These are phyloP conservation scores for Mycena olivaceomarginata DNA, from an alignment of 768 basidiomycete species.

Conservation along the genomic window DNA sequence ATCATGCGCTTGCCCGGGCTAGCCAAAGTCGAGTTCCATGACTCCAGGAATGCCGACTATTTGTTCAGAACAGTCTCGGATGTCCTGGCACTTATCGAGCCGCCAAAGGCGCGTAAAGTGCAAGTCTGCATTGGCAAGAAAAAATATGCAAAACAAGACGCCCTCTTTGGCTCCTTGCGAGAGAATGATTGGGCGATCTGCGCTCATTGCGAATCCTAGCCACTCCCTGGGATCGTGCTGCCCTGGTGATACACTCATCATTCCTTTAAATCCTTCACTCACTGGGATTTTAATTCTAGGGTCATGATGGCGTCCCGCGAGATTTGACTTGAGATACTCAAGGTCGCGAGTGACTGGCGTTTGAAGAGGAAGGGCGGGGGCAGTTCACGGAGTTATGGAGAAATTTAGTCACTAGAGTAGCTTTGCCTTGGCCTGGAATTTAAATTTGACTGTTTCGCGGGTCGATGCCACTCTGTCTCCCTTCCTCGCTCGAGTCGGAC, in stretches of 20 bases:
- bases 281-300: background rate
- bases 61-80: background rate
- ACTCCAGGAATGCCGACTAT: background rate
- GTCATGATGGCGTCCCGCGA: too few species aligned
- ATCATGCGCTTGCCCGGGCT: constrained; percentile 12
- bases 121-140: constrained; percentile 4
- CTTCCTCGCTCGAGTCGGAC: too few species aligned
- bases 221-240: too few species aligned
- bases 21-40: constrained; percentile 8
- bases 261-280: background rate
- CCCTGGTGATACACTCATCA: background rate
- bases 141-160: background rate
- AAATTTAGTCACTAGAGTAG: too few species aligned
- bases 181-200: background rate
- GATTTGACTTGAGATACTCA: too few species aligned
- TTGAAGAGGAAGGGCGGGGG: too few species aligned
- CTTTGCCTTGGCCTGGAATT: too few species aligned
- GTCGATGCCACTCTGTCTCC: too few species aligned
- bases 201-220: background rate
- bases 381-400: too few species aligned
- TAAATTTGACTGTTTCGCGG: too few species aligned
- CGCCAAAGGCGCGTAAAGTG: background rate
- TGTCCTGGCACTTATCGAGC: constrained; percentile 6
- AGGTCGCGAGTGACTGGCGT: too few species aligned
- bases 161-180: background rate